These are phyloP conservation scores for Arabidopsis suecica DNA, from an alignment of 345 rosid genomes.

Conservation along the genomic window DNA sequence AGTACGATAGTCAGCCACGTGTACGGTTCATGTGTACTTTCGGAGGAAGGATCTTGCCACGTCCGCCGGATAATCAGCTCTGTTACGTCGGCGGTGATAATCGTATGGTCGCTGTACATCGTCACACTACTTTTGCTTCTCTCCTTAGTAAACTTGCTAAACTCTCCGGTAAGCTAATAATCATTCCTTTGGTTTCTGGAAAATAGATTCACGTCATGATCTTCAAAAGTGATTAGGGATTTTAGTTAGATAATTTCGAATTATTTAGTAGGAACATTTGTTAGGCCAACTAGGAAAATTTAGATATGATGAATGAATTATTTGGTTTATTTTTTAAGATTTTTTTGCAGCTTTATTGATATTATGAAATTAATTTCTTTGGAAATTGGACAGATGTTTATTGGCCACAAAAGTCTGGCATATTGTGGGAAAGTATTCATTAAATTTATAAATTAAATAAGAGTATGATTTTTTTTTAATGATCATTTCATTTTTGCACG, in stretches of 20 bases:
- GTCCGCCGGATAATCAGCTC: slow-evolving; percentile 92
- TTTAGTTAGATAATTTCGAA: background rate
- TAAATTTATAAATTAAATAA: background rate
- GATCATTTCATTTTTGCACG: background rate
- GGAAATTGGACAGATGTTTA: slow-evolving; percentile 3
- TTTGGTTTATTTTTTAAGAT: background rate
- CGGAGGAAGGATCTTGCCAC: slow-evolving; percentile 95
- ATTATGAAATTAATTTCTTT: background rate
- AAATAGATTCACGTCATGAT: slow-evolving; percentile 1
- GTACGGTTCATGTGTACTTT: slow-evolving; percentile 96
- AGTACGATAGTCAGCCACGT: slow-evolving; percentile 60
- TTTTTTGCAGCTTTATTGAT: background rate
- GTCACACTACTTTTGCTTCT: slow-evolving; percentile 63
- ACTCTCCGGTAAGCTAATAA: slow-evolving; percentile 60
- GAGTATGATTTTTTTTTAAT: background rate
- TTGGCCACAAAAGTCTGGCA: slow-evolving; percentile 26
- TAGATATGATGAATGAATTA: slow-evolving; percentile 18
- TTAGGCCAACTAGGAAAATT: too few relatives aligned
- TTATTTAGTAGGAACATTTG: background rate
- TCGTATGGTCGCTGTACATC: slow-evolving; percentile 83
- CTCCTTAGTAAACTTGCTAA: slow-evolving; percentile 76
- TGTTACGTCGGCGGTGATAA: slow-evolving; percentile 97
- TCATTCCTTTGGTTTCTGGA: background rate
- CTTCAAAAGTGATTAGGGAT: background rate
- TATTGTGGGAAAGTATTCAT: background rate